Evolutionary conservation across 495 filamentous ascomycete genomes (phyloP), one percentile per base, ranked within the genome.

Genomic region (Aspergillus nanangensis): DNA sequence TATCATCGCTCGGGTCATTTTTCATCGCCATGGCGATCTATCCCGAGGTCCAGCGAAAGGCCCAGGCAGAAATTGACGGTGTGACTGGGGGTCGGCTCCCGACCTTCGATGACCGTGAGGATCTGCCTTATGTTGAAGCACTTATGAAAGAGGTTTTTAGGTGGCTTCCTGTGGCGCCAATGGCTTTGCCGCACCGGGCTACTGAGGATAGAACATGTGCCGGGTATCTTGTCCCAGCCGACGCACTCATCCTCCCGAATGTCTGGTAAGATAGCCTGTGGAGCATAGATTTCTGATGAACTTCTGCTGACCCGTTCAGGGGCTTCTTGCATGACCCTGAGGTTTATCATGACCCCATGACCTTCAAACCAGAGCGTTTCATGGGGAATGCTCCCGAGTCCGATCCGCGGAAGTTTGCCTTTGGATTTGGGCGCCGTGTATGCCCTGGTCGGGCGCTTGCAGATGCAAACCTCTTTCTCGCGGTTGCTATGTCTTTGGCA

Each of bases 401-500:
- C n/a, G n/a, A n/a, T n/a, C n/a, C n/a, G n/a, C n/a, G n/a, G n/a
- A n/a, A n/a, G n/a, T n/a, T n/a, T n/a, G n/a, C n/a, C n/a, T n/a
- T n/a, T 49, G 80, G 81, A 1, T 77, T 73, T 3, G 82, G 82
- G 0, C 67, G 81, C 4, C 64, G 81, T 2, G 66, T 82, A 14
- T 85, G 82, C 50, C 72, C 76, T 0, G 81, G 81, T 1, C 75
- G 75, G 7, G 65, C 76, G 34, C 55, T 85, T 5, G 82, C 81
- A 0, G 79, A 84, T 46, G 67, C 66, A n/a, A 74, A 61, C 3
- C 45, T 84, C 10, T 82, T 68, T 56, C 35, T 82, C 0, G 69
- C 58, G 17, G 58, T 77, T 5, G 67, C 76, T 3, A 66, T 73
- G 37, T 60, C 78, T 5, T 49, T 86, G 17, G 79, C 81, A 53